Percentiles rank a stretch among this genome's conserved stretches.
Conservation (phyloP, 495 filamentous ascomycete species). For the Niebla homalea region DNA sequence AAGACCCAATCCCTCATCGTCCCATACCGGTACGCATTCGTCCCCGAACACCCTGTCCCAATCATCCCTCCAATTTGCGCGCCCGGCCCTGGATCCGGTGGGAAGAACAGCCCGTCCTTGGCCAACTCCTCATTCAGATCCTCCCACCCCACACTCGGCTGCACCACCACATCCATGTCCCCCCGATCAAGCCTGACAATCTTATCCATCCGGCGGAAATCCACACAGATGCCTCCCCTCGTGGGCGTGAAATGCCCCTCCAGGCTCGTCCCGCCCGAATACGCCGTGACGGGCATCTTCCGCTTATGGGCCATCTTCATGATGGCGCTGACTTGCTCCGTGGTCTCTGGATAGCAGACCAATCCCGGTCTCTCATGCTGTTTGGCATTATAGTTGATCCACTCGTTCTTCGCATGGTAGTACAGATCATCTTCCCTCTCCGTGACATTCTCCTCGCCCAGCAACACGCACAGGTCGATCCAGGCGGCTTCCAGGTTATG, state of each 20-base stretch:
- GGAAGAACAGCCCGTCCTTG: conserved; percentile 62
- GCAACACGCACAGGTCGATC: conserved; percentile 74
- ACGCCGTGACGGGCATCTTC: conserved; percentile 59
- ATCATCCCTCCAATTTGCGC: conserved; percentile 65
- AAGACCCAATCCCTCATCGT: conserved; percentile 85
- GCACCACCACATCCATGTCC: conserved; percentile 70
- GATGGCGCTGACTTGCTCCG: conserved; percentile 55
- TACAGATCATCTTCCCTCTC: conserved; percentile 53
- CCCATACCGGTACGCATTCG: conserved; percentile 69
- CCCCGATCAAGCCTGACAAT: conserved; percentile 56
- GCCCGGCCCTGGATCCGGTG: conserved; percentile 63
- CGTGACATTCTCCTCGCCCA: conserved; percentile 76
- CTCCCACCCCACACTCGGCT: conserved; percentile 74
- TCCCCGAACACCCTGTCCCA: conserved; percentile 67
- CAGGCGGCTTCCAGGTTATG: conserved; percentile 84
- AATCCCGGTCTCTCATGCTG: conserved; percentile 39
- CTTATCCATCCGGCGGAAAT: conserved; percentile 65
- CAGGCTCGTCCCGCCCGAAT: conserved; percentile 65
- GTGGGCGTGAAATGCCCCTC: conserved; percentile 72
- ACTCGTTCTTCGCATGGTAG: conserved; percentile 70
- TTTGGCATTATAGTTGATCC: conserved; percentile 63
- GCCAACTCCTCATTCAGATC: conserved; percentile 57
- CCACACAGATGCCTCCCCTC: conserved; percentile 60
- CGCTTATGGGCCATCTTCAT: conserved; percentile 64
- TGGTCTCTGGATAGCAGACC: conserved; percentile 51